Conservation (phyloP, 140 eudicot species). For the Cichorium intybus region DNA sequence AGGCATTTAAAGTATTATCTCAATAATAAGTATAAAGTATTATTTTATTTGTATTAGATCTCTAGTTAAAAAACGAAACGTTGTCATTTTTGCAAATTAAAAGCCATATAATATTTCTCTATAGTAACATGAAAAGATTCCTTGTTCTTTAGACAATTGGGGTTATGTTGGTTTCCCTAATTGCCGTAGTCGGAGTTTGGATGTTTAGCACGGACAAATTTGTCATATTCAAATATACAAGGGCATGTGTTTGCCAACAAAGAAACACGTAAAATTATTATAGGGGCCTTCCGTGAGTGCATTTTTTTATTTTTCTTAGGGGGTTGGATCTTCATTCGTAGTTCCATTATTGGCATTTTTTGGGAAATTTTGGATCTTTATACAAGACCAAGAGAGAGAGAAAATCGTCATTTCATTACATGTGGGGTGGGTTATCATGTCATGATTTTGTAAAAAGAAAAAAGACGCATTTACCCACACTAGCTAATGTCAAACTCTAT, state of each 20-base stretch:
- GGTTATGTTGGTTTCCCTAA: slow-evolving; percentile 6
- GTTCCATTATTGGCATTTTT: not conserved
- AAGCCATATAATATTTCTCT: not conserved
- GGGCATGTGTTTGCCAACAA: slow-evolving; percentile 31
- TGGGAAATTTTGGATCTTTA: not conserved
- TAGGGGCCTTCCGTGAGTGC: not conserved
- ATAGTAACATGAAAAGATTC: slow-evolving; percentile 11
- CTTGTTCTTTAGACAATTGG: slow-evolving; percentile 8
- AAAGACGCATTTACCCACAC: not conserved
- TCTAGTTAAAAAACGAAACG: not conserved
- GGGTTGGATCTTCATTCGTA: not conserved
- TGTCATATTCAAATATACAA: slow-evolving; percentile 17
- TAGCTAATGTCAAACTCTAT: not conserved
- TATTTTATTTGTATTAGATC: too few relatives aligned
- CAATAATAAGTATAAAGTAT: too few relatives aligned
- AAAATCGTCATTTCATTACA: not conserved
- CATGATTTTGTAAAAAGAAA: not conserved
- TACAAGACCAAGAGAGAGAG: not conserved
- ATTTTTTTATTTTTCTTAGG: not conserved
- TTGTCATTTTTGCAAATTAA: not conserved
- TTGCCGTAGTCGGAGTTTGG: not conserved
- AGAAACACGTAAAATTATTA: slow-evolving; percentile 13
- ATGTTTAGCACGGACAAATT: slow-evolving; percentile 1
- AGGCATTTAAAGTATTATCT: too few relatives aligned
- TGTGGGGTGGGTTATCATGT: not conserved